A percentile compares a stretch with the other conserved stretches of the same genome.
phyloP scores from a whole-genome alignment of 2,329 filamentous ascomycete genomes.

The Apiospora arundinis region DNA sequence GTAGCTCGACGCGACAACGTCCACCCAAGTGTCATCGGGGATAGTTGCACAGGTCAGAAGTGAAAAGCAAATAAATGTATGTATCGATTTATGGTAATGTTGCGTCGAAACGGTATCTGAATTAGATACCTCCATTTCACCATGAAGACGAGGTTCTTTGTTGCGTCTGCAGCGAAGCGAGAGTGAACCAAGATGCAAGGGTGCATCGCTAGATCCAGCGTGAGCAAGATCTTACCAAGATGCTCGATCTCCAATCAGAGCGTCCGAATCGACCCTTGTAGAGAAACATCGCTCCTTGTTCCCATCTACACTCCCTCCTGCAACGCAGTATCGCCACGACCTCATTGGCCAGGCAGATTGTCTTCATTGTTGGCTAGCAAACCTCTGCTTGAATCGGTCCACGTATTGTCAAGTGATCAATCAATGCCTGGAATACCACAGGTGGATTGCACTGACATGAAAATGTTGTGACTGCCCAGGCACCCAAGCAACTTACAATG shows the following conservation, averaged over 20 bases:
- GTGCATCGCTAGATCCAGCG: neutral
- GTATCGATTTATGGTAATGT: neutral
- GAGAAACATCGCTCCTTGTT: neutral
- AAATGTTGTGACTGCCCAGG: neutral
- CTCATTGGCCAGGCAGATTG: neutral
- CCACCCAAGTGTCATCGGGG: neutral
- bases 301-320: neutral
- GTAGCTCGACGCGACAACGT: conserved; percentile 12
- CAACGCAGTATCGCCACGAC: neutral
- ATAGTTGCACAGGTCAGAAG: neutral
- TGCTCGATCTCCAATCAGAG: neutral
- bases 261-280: neutral
- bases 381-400: neutral
- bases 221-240: neutral
- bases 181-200: neutral
- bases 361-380: neutral
- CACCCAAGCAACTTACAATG: neutral
- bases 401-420: neutral
- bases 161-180: neutral
- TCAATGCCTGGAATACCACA: neutral
- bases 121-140: neutral
- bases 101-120: neutral
- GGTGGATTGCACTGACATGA: neutral
- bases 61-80: neutral
- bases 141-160: neutral